phyloP scores from a whole-genome alignment of 2,329 filamentous ascomycete species.

The Fusarium albidum region DNA sequence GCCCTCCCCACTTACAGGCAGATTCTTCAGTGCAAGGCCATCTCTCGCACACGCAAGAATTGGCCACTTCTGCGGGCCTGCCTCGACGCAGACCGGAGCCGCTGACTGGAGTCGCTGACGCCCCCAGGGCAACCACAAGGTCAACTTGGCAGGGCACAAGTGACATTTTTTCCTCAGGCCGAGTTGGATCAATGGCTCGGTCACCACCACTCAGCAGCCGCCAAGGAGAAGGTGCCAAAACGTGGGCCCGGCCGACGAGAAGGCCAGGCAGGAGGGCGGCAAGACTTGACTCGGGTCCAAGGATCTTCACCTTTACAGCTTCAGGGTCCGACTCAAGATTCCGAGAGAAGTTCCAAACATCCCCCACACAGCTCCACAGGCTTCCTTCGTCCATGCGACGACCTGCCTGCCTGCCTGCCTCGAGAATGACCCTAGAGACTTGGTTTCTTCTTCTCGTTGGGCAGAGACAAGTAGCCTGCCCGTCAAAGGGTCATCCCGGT shows the following conservation, averaged over 20 bases:
- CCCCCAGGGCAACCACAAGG: constrained; percentile 1
- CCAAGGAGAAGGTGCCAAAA: constrained; percentile 1
- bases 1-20: background rate
- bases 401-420: too few species aligned
- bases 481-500: constrained; percentile 31
- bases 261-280: background rate
- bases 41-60: constrained; percentile 15
- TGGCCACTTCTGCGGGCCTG: constrained; percentile 17
- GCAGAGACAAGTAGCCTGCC: constrained; percentile 28
- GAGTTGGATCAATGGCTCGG: constrained; percentile 1
- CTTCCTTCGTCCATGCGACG: too few species aligned
- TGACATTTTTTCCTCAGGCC: constrained; percentile 4
- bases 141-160: constrained; percentile 9
- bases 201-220: constrained; percentile 4
- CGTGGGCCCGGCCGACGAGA: background rate
- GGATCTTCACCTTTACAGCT: constrained; percentile 5
- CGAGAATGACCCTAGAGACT: constrained; percentile 28
- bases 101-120: too few species aligned
- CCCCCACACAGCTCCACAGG: constrained; percentile 12
- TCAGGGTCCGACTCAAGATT: constrained; percentile 6
- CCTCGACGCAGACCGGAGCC: constrained; percentile 3
- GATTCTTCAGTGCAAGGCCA: constrained; percentile 6
- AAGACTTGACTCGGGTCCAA: constrained; percentile 4
- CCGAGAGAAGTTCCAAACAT: constrained; percentile 9
- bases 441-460: constrained; percentile 32